Evolutionary conservation across 2,329 filamentous ascomycete species (phyloP).

Genomic region (Alternaria arbusti): DNA sequence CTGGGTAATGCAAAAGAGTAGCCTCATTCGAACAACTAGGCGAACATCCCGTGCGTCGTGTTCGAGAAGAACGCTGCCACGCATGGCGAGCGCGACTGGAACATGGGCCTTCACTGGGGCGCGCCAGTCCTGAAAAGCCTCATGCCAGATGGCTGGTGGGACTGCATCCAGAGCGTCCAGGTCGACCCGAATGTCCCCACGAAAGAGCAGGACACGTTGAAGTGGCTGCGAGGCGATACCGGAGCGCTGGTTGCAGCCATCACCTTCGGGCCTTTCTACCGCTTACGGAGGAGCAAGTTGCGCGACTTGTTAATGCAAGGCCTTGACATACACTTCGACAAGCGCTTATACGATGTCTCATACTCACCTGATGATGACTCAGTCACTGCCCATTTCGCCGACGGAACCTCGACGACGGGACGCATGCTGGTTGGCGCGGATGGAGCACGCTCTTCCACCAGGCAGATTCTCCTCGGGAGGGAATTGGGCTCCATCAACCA

Average conservation of each 20-base stretch:
- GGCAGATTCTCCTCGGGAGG: slow-evolving; percentile 38
- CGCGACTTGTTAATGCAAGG: slow-evolving; percentile 36
- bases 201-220: slow-evolving; percentile 42
- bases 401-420: slow-evolving; percentile 40
- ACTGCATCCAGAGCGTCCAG: slow-evolving; percentile 56
- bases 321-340: slow-evolving; percentile 47
- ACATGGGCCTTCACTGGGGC: slow-evolving; percentile 69
- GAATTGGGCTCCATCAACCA: slow-evolving; percentile 40
- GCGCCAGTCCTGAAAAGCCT: slow-evolving; percentile 60
- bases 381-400: slow-evolving; percentile 46
- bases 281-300: slow-evolving; percentile 45
- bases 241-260: slow-evolving; percentile 45
- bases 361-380: slow-evolving; percentile 39
- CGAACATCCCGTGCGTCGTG: slow-evolving; percentile 55
- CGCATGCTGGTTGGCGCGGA: slow-evolving; percentile 48
- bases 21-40: slow-evolving; percentile 24
- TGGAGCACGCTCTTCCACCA: slow-evolving; percentile 42
- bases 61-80: slow-evolving; percentile 63
- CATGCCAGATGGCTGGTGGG: slow-evolving; percentile 60
- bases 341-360: slow-evolving; percentile 45
- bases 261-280: slow-evolving; percentile 45
- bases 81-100: slow-evolving; percentile 63
- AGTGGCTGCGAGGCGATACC: slow-evolving; percentile 44
- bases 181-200: slow-evolving; percentile 59
- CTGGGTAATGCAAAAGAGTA: neutral